Conservation (phyloP, 208 protist genomes). For the Acanthamoeba triangularis region DNA sequence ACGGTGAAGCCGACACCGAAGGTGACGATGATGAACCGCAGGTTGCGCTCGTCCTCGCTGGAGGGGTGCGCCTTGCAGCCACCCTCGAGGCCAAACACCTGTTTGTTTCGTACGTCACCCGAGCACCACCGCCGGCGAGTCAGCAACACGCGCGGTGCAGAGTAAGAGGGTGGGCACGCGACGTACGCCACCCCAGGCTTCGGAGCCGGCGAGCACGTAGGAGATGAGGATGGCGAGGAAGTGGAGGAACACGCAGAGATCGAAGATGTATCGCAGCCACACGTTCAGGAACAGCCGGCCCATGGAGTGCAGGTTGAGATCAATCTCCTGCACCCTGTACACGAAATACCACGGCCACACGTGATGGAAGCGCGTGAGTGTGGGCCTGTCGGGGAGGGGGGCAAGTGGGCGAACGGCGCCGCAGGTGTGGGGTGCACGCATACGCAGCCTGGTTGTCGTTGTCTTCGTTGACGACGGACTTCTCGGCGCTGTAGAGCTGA, state of each 20-base stretch:
- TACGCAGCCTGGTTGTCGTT: background rate
- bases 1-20: conserved; percentile 41
- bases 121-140: background rate
- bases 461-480: background rate
- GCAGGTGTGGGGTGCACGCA: background rate
- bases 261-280: conserved; percentile 76
- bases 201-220: conserved; percentile 85
- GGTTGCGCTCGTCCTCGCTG: conserved; percentile 42
- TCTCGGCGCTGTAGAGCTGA: conserved; percentile 36
- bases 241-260: conserved; percentile 80
- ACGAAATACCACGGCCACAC: background rate
- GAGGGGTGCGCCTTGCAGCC: conserved; percentile 7
- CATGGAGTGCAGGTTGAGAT: conserved; percentile 82
- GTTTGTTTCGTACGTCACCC: too few species aligned
- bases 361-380: background rate
- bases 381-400: background rate
- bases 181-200: conserved; percentile 78
- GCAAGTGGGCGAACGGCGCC: too few species aligned
- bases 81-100: conserved; percentile 26
- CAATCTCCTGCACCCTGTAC: background rate
- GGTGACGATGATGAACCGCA: conserved; percentile 32
- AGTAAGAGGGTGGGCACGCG: background rate
- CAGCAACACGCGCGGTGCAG: background rate
- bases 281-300: conserved; percentile 79
- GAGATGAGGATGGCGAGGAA: conserved; percentile 87